Evolutionary conservation across 495 filamentous ascomycete genomes (phyloP).

Genomic region (Chaetomium tenue): DNA sequence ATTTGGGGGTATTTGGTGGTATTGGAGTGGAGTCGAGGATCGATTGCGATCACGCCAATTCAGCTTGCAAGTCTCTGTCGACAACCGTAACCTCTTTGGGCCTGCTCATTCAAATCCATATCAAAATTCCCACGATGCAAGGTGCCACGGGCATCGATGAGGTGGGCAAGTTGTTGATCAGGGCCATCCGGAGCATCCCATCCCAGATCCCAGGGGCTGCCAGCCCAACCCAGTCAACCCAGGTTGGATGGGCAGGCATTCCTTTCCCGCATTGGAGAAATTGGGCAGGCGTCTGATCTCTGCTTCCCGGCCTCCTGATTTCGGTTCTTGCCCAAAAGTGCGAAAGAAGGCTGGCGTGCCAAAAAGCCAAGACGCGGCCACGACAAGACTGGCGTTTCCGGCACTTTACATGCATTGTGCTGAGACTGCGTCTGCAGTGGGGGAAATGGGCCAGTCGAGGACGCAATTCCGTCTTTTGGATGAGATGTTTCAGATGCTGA

Average conservation of each 20-base stretch:
- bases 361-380: not conserved
- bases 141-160: no score
- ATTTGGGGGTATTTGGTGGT: not conserved
- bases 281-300: conserved; percentile 5
- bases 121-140: no score
- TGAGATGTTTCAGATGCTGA: conserved; percentile 15
- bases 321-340: not conserved
- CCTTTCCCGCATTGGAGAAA: conserved; percentile 5
- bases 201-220: no score
- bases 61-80: no score
- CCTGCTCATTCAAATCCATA: no score
- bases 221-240: no score
- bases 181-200: no score
- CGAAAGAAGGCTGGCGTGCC: not conserved
- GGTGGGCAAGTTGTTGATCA: no score
- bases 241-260: no score
- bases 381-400: conserved; percentile 6
- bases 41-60: not conserved
- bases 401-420: not conserved
- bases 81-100: no score
- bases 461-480: not conserved
- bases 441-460: not conserved
- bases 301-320: conserved; percentile 11
- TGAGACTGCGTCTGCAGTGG: not conserved
- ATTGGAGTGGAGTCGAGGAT: not conserved